phyloP scores from a whole-genome alignment of 257 asterid species.

The Lavandula angustifolia region DNA sequence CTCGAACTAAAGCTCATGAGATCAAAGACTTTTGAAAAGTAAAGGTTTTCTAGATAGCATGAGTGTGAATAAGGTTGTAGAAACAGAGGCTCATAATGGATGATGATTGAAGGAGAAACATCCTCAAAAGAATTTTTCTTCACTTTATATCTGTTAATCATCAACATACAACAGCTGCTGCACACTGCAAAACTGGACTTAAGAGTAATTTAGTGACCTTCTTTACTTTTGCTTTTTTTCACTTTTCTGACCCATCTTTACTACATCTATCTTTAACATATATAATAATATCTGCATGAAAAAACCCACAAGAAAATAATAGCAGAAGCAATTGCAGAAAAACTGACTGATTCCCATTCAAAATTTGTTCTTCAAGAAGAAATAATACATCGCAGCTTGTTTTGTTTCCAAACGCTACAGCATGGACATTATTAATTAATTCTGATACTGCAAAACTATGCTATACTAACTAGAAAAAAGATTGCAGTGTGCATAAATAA shows the following conservation, averaged over 20 bases:
- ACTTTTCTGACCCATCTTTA: slow-evolving; percentile 20
- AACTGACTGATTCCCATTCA: slow-evolving; percentile 15
- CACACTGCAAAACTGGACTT: slow-evolving; percentile 1
- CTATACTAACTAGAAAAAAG: slow-evolving; percentile 32
- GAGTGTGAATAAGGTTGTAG: slow-evolving; percentile 26
- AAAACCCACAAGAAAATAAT: neutral
- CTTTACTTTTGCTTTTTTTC: slow-evolving; percentile 20
- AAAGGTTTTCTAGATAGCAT: neutral
- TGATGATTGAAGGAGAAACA: slow-evolving; percentile 30
- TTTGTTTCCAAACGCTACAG: neutral
- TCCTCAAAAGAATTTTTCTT: slow-evolving; percentile 11
- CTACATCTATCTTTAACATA: neutral
- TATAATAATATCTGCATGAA: neutral
- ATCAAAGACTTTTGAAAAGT: neutral
- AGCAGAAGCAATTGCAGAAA: neutral
- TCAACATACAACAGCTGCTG: slow-evolving; percentile 36
- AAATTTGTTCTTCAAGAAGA: slow-evolving; percentile 20
- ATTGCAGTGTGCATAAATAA: slow-evolving; percentile 3
- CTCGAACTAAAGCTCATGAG: neutral
- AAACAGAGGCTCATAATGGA: slow-evolving; percentile 29
- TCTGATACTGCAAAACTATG: slow-evolving; percentile 6
- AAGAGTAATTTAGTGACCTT: slow-evolving; percentile 8
- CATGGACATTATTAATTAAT: slow-evolving; percentile 3
- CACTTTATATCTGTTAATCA: slow-evolving; percentile 24
- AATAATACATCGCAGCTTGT: slow-evolving; percentile 8